These are phyloP conservation scores for Thoreauomyces humboldtii DNA, from an alignment of 192 early-diverging fungal genomes.

Conservation along the genomic window DNA sequence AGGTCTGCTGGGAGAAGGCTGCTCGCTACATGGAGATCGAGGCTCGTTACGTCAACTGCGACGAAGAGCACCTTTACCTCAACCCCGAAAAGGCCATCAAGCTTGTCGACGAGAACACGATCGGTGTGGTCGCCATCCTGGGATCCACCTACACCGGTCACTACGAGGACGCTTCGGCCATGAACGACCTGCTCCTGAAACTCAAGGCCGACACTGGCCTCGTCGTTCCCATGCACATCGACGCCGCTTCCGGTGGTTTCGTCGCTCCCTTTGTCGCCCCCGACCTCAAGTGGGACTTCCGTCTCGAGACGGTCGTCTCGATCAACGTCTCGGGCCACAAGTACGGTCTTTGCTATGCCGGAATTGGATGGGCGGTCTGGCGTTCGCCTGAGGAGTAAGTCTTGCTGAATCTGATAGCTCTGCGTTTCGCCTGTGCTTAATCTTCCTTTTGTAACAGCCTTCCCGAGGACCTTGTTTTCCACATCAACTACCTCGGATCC, in stretches of 20 bases:
- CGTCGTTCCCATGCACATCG: conserved; percentile 80
- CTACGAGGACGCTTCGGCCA: conserved; percentile 70
- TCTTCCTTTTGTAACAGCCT: conserved; percentile 26
- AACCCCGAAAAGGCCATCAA: conserved; percentile 58
- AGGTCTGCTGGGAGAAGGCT: conserved; percentile 68
- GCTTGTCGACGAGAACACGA: conserved; percentile 81
- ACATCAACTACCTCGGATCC: conserved; percentile 70
- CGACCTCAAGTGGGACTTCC: conserved; percentile 71
- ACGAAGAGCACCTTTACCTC: conserved; percentile 51
- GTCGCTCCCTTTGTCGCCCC: conserved; percentile 82
- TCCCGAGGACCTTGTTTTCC: conserved; percentile 73
- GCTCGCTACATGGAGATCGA: conserved; percentile 78
- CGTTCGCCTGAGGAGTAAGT: conserved; percentile 49
- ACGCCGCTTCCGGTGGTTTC: conserved; percentile 82
- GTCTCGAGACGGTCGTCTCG: conserved; percentile 65
- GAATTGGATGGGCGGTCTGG: conserved; percentile 84
- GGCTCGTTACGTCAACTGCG: conserved; percentile 62
- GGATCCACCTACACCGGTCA: conserved; percentile 83
- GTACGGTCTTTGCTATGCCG: conserved; percentile 79
- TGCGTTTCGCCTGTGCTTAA: neutral
- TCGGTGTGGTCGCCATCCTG: conserved; percentile 73
- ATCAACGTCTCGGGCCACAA: conserved; percentile 88
- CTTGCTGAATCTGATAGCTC: neutral
- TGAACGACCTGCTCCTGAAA: conserved; percentile 60
- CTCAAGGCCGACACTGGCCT: conserved; percentile 60